phyloP scores from a whole-genome alignment of 768 basidiomycete species.

The Ramaria sp. region DNA sequence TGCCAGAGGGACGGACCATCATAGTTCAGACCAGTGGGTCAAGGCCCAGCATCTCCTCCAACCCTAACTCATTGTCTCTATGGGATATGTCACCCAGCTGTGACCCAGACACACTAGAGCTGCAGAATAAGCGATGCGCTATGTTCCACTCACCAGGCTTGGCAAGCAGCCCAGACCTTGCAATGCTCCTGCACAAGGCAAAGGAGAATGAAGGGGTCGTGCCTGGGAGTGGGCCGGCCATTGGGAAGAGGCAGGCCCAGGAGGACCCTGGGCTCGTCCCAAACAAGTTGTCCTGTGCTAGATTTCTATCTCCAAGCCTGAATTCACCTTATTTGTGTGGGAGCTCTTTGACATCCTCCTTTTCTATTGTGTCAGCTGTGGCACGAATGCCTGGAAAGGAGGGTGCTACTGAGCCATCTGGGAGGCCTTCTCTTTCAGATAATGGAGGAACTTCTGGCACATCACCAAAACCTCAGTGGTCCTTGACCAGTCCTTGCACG shows the following conservation, averaged over 20 bases:
- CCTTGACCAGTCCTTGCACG: slow-evolving; percentile 35
- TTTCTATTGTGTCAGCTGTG: neutral
- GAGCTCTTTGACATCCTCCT: slow-evolving; percentile 7
- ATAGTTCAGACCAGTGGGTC: no score
- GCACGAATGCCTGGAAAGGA: neutral
- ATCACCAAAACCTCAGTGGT: slow-evolving; percentile 35
- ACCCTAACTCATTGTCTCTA: no score
- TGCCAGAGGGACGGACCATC: slow-evolving; percentile 25
- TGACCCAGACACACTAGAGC: slow-evolving; percentile 50
- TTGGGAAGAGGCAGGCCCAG: no score
- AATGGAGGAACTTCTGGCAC: slow-evolving; percentile 6
- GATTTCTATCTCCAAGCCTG: slow-evolving; percentile 1
- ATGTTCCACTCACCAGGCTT: slow-evolving; percentile 80
- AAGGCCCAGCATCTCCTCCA: no score
- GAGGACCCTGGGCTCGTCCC: no score
- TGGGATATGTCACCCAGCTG: slow-evolving; percentile 8
- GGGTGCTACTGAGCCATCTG: neutral
- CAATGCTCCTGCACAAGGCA: slow-evolving; percentile 75
- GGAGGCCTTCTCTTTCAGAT: neutral
- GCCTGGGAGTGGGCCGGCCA: no score
- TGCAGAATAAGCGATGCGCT: slow-evolving; percentile 67
- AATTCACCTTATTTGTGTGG: neutral
- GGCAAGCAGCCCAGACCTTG: slow-evolving; percentile 85
- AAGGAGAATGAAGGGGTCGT: slow-evolving; percentile 52
- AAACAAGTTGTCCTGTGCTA: neutral